Base-by-base conservation (phyloP, 176 grass and related monocot species). In the Leersia perrieri region DNA sequence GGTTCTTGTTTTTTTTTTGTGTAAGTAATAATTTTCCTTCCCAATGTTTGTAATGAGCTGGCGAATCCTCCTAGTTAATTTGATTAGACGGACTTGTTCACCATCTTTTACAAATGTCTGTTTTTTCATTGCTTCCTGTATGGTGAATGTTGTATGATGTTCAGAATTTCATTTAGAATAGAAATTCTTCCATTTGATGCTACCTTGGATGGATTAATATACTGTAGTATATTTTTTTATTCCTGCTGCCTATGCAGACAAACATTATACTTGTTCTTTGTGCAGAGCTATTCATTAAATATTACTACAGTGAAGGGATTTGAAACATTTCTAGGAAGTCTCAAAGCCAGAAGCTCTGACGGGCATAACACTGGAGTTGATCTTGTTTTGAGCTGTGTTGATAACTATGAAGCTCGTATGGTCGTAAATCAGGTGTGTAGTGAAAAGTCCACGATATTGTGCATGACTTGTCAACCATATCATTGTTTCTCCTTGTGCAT, bases 341-440 rank as follows among this genome's bases (percentile, higher is more conserved):
- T 98, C 70, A 95, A 91, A 83, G 83, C 83, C 18, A 29, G 49
- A 31, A 86, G 77, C 58, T 83, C 82, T 68, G 27, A 78, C 35
- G 80, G 33, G 62, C 61, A 28, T 55, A 84, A 70, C 58, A 91
- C 86, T 78, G 90, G 92, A 82, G 90, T 98, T 81, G 86, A 98
- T 93, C 95, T 98, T 93, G 72, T 98, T 81, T 87, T 98, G 84
- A 95, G 92, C 51, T 98, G 95, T 63, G 95, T 98, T 68, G 95
- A 98, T 89, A 98, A 98, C 44, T 98, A 98, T 81, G 95, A 98
- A 88, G 92, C 95, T 86, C 90, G 95, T 76, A 98, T 98, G 95
- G 95, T 91, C 63, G 92, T 98, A 33, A 98, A 98, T 57, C 95
- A 98, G 95, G 95, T 98, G 49, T 51, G 64, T 68, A 71, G 4